Base-by-base conservation (phyloP, 179 eudicot species). In the Beta corolliflora region DNA sequence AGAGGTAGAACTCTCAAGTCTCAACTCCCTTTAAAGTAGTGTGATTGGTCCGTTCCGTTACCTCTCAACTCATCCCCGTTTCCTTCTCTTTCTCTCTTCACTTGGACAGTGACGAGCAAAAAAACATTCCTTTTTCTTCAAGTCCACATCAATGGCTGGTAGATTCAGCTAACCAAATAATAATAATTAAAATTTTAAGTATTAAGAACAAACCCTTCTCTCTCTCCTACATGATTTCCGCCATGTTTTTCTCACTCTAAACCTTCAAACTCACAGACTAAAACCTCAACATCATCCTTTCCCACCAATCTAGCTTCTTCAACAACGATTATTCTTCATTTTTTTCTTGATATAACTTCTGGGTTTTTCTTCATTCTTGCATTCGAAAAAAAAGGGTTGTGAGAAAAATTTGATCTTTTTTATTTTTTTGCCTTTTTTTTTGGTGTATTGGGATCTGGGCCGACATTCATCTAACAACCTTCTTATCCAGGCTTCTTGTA, bases 61-160 rank as follows among this genome's bases (percentile, higher is more conserved):
- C 77, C 54, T 46, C 81, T 67, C 7, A 23, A 68, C 70, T 65
- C 84, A 67, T 72, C 77, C 77, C 87, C 81, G 79, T 77, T 81
- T 64, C 25, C 44, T 53, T 52, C 64, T n/a, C 46, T 71, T 55
- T 69, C 67, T 36, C 41, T 36, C 9, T 29, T 65, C 78, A 31
- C n/a, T 25, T 68, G 2, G 25, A 41, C 61, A 78, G 29, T 44
- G n/a, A 54, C 79, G 9, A 74, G 46, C 14, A 54, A 4, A 14
- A 44, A 67, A 74, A 83, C 79, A 80, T 81, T 80, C 83, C 66
- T 79, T 64, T 12, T 31, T 61, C 81, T 81, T 84, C 78, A 68
- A 84, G 86, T 84, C 84, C 36, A 77, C 81, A 84, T 84, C 84
- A 66, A 77, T 77, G 86, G 78, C 73, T 77, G 84, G 70, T 84